A percentile compares a stretch with the other conserved stretches of the same genome.
Conservation (phyloP, 495 filamentous ascomycete genomes). For the Glonium stellatum region DNA sequence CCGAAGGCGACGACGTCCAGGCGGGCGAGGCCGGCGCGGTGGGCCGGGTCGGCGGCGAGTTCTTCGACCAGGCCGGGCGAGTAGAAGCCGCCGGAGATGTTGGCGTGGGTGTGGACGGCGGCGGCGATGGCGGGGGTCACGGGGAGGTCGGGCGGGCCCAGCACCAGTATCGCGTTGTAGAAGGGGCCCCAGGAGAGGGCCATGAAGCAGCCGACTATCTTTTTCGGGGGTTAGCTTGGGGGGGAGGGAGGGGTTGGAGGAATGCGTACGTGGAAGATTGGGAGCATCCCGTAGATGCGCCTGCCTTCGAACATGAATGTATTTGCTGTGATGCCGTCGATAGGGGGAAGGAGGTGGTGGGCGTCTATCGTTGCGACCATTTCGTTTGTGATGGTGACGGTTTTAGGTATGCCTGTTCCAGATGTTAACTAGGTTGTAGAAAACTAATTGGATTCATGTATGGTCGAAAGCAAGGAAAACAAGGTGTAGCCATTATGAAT, state of each 20-base stretch:
- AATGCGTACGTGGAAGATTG: background rate
- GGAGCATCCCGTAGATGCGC: background rate
- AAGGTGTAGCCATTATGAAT: no score
- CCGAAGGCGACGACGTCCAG: background rate
- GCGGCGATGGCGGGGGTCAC: background rate
- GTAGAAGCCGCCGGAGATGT: background rate
- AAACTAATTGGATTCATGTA: no score
- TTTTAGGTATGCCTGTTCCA: background rate
- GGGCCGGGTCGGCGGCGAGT: background rate
- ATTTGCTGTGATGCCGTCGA: background rate
- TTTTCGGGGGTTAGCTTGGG: background rate
- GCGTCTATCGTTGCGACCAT: background rate
- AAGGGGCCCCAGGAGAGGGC: background rate
- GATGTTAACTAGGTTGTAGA: no score
- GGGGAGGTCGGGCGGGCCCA: background rate
- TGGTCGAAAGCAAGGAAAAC: no score
- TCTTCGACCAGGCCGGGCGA: background rate
- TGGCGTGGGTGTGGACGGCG: background rate
- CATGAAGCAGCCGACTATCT: background rate
- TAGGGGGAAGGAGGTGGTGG: background rate
- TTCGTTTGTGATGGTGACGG: background rate
- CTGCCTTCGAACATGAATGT: background rate
- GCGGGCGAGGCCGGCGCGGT: background rate
- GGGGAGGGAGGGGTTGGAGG: background rate
- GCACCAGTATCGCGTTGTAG: background rate